Evolutionary conservation across 805 yeast species (phyloP).

Genomic region (Saccharomyces eubayanus): DNA sequence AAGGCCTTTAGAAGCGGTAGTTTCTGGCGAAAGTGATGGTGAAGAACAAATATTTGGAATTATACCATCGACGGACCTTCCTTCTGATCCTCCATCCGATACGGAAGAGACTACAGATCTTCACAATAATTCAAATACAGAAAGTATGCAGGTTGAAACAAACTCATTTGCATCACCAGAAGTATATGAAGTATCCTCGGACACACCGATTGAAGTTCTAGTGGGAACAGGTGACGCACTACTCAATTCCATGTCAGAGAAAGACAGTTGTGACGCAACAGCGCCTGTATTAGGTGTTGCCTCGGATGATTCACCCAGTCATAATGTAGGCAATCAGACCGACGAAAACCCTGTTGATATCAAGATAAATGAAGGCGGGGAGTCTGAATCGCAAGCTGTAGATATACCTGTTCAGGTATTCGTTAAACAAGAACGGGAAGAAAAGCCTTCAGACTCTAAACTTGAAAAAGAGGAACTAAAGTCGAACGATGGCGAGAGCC

Average conservation of each 20-base stretch:
- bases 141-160: background rate
- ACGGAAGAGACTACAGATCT: background rate
- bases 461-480: background rate
- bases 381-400: background rate
- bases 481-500: background rate
- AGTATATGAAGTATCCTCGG: background rate
- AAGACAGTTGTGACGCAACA: background rate
- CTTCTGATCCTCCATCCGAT: slow-evolving; percentile 8
- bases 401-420: background rate
- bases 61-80: slow-evolving; percentile 1
- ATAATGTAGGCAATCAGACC: background rate
- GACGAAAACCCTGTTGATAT: background rate
- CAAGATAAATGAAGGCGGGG: background rate
- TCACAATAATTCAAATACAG: background rate
- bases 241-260: background rate
- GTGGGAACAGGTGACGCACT: background rate
- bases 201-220: background rate
- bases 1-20: background rate
- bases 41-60: background rate
- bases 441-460: background rate
- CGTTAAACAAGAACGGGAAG: background rate
- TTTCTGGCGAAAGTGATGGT: background rate
- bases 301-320: background rate
- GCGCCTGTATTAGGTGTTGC: background rate
- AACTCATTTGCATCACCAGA: background rate